Evolutionary conservation across 352 stramenopile genomes (phyloP), one percentile per base, ranked within the genome.

Genomic region (Globisporangium cederbergense): DNA sequence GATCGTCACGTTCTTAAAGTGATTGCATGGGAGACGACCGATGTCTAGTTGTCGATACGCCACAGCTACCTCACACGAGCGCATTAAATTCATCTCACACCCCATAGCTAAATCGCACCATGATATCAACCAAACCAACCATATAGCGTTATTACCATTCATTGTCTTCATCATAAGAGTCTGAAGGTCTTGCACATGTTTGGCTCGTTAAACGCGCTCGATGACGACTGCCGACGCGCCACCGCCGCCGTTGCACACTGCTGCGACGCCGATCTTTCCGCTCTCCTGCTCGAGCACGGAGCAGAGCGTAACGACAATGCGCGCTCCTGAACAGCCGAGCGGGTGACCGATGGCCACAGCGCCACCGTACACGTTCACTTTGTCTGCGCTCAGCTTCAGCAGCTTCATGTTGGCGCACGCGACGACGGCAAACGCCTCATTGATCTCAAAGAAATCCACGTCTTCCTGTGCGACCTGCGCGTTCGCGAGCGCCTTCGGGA

Each of bases 341-440:
- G 79, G 79, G 51, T 90, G 81, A 20, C 77, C 85, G 65, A 89
- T 77, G 14, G 81, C 67, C 40, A 89, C 85, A 0, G 46, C 34
- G 36, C 96, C 97, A 58, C 97, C 97, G 70, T 98, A 97, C 2
- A 98, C 91, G 77, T 99, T 99, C 11, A 99, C 91, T 60, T 78
- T 86, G 36, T 70, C 69, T 22, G 72, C 69, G 74, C 98, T 88
- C 6, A 99, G 68, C 34, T 85, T 80, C 54, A 99, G 50, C 10
- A 98, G 65, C 73, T 97, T 73, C 58, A 86, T 91, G 78, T 98
- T 99, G 2, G 87, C 93, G 20, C 98, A 81, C 0, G 92, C 79
- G 8, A 99, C 97, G 16, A 98, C 95, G 2, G 92, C 83, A 73
- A 99, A 99, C 22, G 97, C 97, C 70, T 99, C 97, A 72, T 99